These are phyloP conservation scores for Iodosphaeria phyllophila DNA, from an alignment of 2,329 filamentous ascomycete genomes.

Conservation along the genomic window DNA sequence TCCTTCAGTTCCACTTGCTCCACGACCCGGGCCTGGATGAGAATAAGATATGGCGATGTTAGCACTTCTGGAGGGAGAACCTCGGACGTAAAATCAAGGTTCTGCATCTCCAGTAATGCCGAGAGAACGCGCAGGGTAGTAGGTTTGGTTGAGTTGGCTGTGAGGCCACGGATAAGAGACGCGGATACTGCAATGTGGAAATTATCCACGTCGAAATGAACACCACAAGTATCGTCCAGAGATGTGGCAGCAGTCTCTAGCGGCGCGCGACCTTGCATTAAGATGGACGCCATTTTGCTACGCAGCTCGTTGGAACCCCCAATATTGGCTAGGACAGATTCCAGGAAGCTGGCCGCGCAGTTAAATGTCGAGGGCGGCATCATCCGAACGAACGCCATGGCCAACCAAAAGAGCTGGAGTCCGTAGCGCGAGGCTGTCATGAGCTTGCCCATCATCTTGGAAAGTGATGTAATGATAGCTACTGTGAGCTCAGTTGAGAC, in stretches of 20 bases:
- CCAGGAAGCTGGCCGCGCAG: conserved; percentile 44
- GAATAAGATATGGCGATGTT: conserved; percentile 37
- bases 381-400: conserved; percentile 44
- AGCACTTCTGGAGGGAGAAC: conserved; percentile 13
- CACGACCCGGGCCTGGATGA: conserved; percentile 37
- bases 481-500: conserved; percentile 49
- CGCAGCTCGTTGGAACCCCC: conserved; percentile 39
- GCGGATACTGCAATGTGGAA: conserved; percentile 52
- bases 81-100: no score
- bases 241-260: conserved; percentile 42
- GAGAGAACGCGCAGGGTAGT: conserved; percentile 41
- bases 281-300: conserved; percentile 37
- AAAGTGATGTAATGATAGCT: conserved; percentile 45
- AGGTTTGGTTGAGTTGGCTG: conserved; percentile 39
- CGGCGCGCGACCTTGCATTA: conserved; percentile 40
- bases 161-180: conserved; percentile 43
- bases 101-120: conserved; percentile 38
- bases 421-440: conserved; percentile 49
- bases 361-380: conserved; percentile 46
- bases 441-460: conserved; percentile 54
- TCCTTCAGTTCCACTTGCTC: conserved; percentile 42
- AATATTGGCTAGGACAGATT: conserved; percentile 45
- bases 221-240: conserved; percentile 45
- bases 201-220: conserved; percentile 43
- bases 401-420: conserved; percentile 51